Evolutionary conservation across 2,329 filamentous ascomycete species (phyloP), one percentile per base, ranked within the genome.

Genomic region (Diaporthe vaccinii): DNA sequence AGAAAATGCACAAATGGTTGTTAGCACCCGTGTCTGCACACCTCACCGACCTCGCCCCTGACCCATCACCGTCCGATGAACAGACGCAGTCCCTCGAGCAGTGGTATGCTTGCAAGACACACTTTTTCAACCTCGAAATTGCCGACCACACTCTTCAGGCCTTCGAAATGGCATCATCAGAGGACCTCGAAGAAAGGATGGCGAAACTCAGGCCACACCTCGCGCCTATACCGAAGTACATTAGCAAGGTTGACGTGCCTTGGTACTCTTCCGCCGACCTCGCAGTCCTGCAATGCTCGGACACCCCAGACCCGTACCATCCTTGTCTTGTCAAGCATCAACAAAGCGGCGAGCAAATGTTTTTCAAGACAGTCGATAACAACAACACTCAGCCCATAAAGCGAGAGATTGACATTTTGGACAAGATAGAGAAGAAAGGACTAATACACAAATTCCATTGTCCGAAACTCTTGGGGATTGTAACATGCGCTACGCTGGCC

Each of bases 341-440:
- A 49, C 28, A 57, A 28, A 69, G 34, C 7, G 41, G 58, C 22
- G 36, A 51, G 5, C 36, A 39, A 17, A 74, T 74, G 25, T 74
- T 70, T 28, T 74, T 74, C 53, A 70, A 74, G 36, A 61, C 62
- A 25, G 62, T 74, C n/a, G 72, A 74, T 17, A 74, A 74, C 8
- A 25, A 55, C 62, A 61, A 74, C 44, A 53, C 41, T 20, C 72
- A 74, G 34, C 72, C 72, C 10, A 74, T 57, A 17, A 74, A 70
- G 36, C 39, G 72, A 34, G 72, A 74, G 31, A 53, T 74, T 31
- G 8, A 39, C 25, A 67, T 70, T 17, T 31, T 74, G 15, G 22
- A 44, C 15, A 57, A 51, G 31, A 25, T 74, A 44, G 41, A 49
- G 10, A 70, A 44, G 12, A 74, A 61, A 58, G 72, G 72, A 3